Percentiles rank a stretch among this genome's conserved stretches.
These are phyloP conservation scores for Blastomyces parvus DNA, from an alignment of 2,329 filamentous ascomycete genomes.

Conservation along the genomic window DNA sequence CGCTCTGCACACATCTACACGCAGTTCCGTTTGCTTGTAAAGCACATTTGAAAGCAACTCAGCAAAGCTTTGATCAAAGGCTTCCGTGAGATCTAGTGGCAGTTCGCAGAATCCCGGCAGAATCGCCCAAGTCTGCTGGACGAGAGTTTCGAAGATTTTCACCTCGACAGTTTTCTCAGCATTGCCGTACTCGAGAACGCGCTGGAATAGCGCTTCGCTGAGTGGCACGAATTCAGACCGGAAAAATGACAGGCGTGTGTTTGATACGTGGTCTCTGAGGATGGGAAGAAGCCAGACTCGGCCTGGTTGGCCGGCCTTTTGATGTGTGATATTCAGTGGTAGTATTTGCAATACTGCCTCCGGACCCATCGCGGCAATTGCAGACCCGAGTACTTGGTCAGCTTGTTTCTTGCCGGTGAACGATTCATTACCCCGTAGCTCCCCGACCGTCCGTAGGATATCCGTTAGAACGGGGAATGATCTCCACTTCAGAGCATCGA, in stretches of 20 bases:
- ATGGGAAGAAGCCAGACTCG: slow-evolving; percentile 92
- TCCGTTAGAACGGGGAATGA: slow-evolving; percentile 67
- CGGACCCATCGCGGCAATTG: slow-evolving; percentile 81
- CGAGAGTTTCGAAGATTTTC: slow-evolving; percentile 95
- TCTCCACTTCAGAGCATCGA: slow-evolving; percentile 77
- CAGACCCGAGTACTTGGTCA: slow-evolving; percentile 78
- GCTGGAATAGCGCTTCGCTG: slow-evolving; percentile 82
- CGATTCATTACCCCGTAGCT: slow-evolving; percentile 75
- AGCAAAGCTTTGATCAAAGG: slow-evolving; percentile 81
- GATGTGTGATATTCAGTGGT: slow-evolving; percentile 74
- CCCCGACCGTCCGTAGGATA: slow-evolving; percentile 70
- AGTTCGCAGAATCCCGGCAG: slow-evolving; percentile 92
- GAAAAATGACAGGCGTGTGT: slow-evolving; percentile 81
- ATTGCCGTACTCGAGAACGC: slow-evolving; percentile 69
- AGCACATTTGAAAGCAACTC: slow-evolving; percentile 85
- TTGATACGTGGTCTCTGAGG: slow-evolving; percentile 78
- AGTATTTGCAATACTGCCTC: slow-evolving; percentile 72
- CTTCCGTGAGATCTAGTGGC: slow-evolving; percentile 63
- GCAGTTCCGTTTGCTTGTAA: slow-evolving; percentile 81
- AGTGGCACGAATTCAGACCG: slow-evolving; percentile 75
- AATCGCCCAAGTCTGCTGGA: slow-evolving; percentile 90
- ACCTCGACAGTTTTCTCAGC: slow-evolving; percentile 88
- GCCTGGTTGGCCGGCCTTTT: slow-evolving; percentile 66
- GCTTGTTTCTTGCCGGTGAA: slow-evolving; percentile 94
- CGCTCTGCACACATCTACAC: slow-evolving; percentile 76